Evolutionary conservation across 2,329 filamentous ascomycete species (phyloP).

Genomic region (Penicillium sp.): DNA sequence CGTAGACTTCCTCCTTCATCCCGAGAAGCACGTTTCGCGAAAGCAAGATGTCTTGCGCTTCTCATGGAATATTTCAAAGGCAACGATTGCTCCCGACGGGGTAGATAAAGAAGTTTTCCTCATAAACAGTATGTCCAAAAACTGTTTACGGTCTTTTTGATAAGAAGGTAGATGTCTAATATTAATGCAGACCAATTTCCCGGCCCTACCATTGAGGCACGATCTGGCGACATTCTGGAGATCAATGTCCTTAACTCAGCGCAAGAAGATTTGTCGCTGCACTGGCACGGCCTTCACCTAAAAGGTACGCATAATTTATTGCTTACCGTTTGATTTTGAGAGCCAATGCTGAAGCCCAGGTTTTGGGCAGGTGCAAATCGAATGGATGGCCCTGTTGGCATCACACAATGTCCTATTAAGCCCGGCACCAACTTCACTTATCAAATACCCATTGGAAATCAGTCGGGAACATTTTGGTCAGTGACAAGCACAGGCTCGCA

Average conservation of each 20-base stretch:
- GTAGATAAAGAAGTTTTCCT: slow-evolving; percentile 48
- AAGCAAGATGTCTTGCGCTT: slow-evolving; percentile 27
- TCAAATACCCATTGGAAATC: not conserved
- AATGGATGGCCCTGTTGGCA: slow-evolving; percentile 67
- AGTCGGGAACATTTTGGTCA: not conserved
- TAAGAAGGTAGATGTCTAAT: not conserved
- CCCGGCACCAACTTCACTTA: not conserved
- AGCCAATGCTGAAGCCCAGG: not conserved
- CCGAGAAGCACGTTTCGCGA: slow-evolving; percentile 40
- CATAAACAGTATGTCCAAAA: slow-evolving; percentile 40
- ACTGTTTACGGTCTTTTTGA: too few species aligned
- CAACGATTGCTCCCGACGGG: slow-evolving; percentile 42
- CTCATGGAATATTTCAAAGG: slow-evolving; percentile 42
- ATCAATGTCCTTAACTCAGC: slow-evolving; percentile 42
- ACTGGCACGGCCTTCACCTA: slow-evolving; percentile 47
- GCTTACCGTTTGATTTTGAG: not conserved
- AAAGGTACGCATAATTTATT: slow-evolving; percentile 4
- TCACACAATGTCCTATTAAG: slow-evolving; percentile 63
- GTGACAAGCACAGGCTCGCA: not conserved
- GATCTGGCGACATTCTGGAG: slow-evolving; percentile 43
- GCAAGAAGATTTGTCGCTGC: slow-evolving; percentile 37
- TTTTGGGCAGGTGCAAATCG: not conserved
- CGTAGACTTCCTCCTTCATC: slow-evolving; percentile 34
- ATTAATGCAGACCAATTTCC: slow-evolving; percentile 36
- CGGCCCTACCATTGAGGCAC: slow-evolving; percentile 48